These are phyloP conservation scores for Microglena sp. DNA, from an alignment of 139 green algal genomes.

Conservation along the genomic window DNA sequence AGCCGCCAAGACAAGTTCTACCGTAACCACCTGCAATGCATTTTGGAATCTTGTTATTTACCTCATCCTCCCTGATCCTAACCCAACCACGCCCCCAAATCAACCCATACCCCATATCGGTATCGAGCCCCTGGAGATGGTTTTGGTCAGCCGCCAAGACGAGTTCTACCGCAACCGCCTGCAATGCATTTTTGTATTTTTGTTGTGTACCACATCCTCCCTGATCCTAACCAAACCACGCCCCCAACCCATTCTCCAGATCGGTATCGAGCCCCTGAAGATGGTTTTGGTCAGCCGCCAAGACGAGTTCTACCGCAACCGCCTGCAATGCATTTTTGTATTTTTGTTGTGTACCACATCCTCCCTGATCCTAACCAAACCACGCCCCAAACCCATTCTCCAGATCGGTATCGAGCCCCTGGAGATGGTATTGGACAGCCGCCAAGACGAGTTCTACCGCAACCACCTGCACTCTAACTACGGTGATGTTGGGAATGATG, in stretches of 20 bases:
- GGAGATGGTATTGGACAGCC: slow-evolving; percentile 57
- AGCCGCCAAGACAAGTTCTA: background rate
- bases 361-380: too few species aligned
- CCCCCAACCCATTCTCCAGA: too few species aligned
- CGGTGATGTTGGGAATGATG: slow-evolving; percentile 66
- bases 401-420: too few species aligned
- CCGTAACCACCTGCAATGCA: background rate
- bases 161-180: background rate
- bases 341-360: background rate
- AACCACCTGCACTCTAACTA: slow-evolving; percentile 69
- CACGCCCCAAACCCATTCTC: too few species aligned
- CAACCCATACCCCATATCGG: too few species aligned
- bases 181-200: background rate
- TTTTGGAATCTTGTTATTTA: background rate
- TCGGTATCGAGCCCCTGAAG: too few species aligned
- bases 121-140: too few species aligned
- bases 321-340: background rate
- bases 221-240: too few species aligned
- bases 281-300: background rate
- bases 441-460: slow-evolving; percentile 69
- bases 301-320: background rate
- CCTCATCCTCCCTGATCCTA: background rate
- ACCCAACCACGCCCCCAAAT: too few species aligned
- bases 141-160: background rate
- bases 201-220: background rate